Conservation (phyloP, 2,329 filamentous ascomycete genomes). For the Tolypocladium pustulatum region DNA sequence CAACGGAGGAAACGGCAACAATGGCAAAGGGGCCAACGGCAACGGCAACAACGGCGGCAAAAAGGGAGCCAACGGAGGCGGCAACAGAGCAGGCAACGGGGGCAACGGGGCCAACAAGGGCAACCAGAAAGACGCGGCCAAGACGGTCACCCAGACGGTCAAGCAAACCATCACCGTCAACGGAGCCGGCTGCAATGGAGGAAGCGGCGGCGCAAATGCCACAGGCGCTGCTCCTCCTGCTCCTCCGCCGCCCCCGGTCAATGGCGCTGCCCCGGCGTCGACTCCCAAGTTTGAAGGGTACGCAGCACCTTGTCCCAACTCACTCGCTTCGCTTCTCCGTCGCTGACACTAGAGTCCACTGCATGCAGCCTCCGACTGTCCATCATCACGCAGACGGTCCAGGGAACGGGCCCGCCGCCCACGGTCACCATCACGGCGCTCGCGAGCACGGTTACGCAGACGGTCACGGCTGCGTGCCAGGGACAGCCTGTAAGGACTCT, state of each 20-base stretch:
- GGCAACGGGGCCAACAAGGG: not conserved
- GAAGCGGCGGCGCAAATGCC: not conserved
- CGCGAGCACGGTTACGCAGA: conserved; percentile 4
- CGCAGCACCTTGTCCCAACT: not conserved
- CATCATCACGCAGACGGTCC: conserved; percentile 8
- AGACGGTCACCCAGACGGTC: conserved; percentile 7
- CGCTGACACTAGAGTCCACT: not conserved
- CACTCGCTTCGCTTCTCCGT: not conserved
- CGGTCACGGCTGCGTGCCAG: conserved; percentile 2
- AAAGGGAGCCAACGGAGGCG: not conserved
- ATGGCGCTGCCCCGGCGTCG: not conserved
- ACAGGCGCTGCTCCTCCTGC: not conserved
- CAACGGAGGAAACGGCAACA: not conserved
- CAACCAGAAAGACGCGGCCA: not conserved
- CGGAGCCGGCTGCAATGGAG: not conserved
- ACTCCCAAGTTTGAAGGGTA: conserved; percentile 10
- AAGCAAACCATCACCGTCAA: conserved; percentile 6
- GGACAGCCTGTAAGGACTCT: not conserved
- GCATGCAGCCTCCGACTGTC: not conserved
- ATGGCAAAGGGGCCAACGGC: not conserved
- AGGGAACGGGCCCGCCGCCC: not conserved
- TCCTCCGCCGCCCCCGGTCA: not conserved
- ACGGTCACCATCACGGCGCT: conserved; percentile 8
- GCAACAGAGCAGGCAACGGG: not conserved
- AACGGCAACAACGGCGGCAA: not conserved